Base-by-base conservation (phyloP, 2,329 filamentous ascomycete genomes). In the Tolypocladium album region DNA sequence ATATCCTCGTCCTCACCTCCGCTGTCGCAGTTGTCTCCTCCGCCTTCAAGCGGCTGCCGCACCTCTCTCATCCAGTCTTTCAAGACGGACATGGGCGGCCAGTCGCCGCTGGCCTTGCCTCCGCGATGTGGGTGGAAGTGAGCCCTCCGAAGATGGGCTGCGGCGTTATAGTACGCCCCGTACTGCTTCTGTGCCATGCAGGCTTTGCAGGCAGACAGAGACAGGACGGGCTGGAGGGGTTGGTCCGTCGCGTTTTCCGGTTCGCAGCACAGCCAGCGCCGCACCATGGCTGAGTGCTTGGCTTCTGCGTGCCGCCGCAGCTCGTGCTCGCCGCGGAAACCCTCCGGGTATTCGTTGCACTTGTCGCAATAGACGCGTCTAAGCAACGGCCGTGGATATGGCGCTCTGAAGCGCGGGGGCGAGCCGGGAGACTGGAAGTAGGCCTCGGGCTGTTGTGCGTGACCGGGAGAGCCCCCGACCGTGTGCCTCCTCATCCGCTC, bases 241-340 rank as follows among this genome's bases (percentile, higher is more conserved):
- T 61, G 75, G 65, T 64, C 68, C 65, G 45, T 72, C 62, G 52
- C 71, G 65, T 55, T 71, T 63, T 76, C 74, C 34, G 80, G 81
- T 63, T 83, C 80, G 38, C 76, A 78, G 69, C 81, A 84, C 22
- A 84, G 77, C 80, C 80, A 84, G 66, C 79, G 74, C 67, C 80
- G 82, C 36, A 82, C 79, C 42, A 81, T 67, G 12, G 79, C 75
- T 4, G 82, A 80, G 64, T 84, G 82, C 61, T 83, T 83, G 6
- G 82, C 81, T 61, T 84, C 81, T 22, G 76, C 78, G 70, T 92
- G 89, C 60, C 89, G 81, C 59, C 87, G 80, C 56, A 92, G 79
- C 72, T 97, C 92, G 72, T 96, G 92, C 60, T 95, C 91, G 61
- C 92, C 92, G 55, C 92, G 88, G 72, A 96, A 97, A 6, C 92